These are phyloP conservation scores for Tetrapisispora arboricola DNA, from an alignment of 805 yeast genomes.

Conservation along the genomic window DNA sequence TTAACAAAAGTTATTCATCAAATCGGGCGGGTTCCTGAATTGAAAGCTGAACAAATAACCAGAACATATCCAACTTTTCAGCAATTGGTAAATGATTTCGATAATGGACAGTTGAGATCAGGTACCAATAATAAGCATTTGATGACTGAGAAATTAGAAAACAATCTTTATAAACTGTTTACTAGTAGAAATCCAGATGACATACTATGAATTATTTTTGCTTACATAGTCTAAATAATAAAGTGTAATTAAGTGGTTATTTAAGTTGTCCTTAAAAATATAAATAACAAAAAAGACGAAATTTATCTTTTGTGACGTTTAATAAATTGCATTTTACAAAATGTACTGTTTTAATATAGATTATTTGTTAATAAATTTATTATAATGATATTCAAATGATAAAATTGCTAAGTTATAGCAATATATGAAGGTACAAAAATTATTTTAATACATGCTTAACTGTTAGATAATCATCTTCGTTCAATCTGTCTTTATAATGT, in stretches of 20 bases:
- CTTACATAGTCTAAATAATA: no score
- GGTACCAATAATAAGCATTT: slow-evolving; percentile 37
- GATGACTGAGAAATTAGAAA: slow-evolving; percentile 42
- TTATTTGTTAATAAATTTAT: slow-evolving; percentile 1
- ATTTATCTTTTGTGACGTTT: slow-evolving; percentile 14
- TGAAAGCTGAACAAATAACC: slow-evolving; percentile 38
- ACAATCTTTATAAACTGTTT: slow-evolving; percentile 38
- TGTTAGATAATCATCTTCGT: slow-evolving; percentile 42
- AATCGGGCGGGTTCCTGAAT: slow-evolving; percentile 46
- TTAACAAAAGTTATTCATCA: slow-evolving; percentile 43
- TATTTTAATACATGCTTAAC: slow-evolving; percentile 11
- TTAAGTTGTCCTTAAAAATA: no score
- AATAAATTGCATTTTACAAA: slow-evolving; percentile 29
- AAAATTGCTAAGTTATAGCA: background rate
- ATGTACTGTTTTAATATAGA: slow-evolving; percentile 21
- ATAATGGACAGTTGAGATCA: slow-evolving; percentile 29
- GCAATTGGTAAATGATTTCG: slow-evolving; percentile 21
- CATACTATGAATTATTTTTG: no score
- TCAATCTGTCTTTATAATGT: slow-evolving; percentile 37
- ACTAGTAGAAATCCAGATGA: slow-evolving; percentile 43
- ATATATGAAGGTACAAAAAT: background rate
- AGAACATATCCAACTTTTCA: slow-evolving; percentile 34
- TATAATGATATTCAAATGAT: background rate
- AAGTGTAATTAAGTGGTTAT: no score
- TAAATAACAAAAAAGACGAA: no score